Evolutionary conservation across 306 rosid genomes (phyloP).

Genomic region (Vigna hirtella): DNA sequence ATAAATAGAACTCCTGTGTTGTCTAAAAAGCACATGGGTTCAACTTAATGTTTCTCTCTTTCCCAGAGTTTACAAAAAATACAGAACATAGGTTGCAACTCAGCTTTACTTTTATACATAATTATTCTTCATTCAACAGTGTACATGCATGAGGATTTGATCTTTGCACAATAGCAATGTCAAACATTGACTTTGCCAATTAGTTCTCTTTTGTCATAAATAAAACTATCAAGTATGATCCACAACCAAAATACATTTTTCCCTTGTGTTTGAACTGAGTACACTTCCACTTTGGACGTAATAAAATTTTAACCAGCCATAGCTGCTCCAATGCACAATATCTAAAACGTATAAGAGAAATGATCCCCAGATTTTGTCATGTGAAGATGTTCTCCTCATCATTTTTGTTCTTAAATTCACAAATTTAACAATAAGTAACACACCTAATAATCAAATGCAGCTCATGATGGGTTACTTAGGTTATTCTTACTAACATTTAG

Average conservation of each 20-base stretch:
- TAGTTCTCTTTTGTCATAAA: constrained; percentile 4
- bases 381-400: not conserved
- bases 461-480: not conserved
- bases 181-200: constrained; percentile 1
- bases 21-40: too few relatives aligned
- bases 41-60: too few relatives aligned
- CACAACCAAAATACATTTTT: constrained; percentile 12
- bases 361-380: not conserved
- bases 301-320: not conserved
- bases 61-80: too few relatives aligned
- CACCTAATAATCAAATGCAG: constrained; percentile 2
- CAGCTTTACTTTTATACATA: not conserved
- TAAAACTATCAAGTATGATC: not conserved
- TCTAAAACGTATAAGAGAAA: not conserved
- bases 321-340: not conserved
- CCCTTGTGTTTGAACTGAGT: constrained; percentile 16
- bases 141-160: constrained; percentile 16
- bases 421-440: not conserved
- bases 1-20: too few relatives aligned
- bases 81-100: not conserved
- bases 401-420: constrained; percentile 11
- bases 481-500: constrained; percentile 15
- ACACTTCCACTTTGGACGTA: not conserved
- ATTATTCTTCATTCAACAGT: constrained; percentile 25
- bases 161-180: constrained; percentile 4